phyloP scores from a whole-genome alignment of 768 basidiomycete genomes.

The Lentinula guzmanii region DNA sequence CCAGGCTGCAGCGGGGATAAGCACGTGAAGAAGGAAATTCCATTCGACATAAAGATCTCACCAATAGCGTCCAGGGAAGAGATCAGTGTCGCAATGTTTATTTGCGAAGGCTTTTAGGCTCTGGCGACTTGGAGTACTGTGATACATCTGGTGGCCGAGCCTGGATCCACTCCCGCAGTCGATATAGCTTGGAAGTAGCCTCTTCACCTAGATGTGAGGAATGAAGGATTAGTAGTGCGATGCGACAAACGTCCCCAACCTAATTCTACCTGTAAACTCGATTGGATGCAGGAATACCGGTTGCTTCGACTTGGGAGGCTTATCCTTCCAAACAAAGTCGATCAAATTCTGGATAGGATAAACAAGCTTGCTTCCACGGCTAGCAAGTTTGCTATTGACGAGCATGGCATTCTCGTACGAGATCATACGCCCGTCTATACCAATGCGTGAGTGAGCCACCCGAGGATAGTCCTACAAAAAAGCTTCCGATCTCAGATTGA shows the following conservation, averaged over 20 bases:
- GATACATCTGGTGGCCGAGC: constrained; percentile 52
- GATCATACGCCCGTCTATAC: constrained; percentile 82
- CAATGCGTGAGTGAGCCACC: constrained; percentile 39
- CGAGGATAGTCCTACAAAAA: constrained; percentile 20
- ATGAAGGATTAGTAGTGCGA: constrained; percentile 3
- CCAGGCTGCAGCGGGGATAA: constrained; percentile 50
- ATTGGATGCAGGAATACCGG: constrained; percentile 64
- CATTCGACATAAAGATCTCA: constrained; percentile 22
- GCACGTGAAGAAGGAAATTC: neutral
- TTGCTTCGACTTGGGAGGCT: constrained; percentile 62
- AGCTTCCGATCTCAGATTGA: too few species aligned
- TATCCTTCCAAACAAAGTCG: constrained; percentile 76
- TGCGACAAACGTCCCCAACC: neutral
- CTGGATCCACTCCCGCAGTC: constrained; percentile 66
- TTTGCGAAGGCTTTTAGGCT: constrained; percentile 53
- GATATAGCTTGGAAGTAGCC: constrained; percentile 59
- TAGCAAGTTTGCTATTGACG: constrained; percentile 49
- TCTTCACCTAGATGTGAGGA: constrained; percentile 37
- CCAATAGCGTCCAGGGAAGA: constrained; percentile 69
- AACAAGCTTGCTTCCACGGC: constrained; percentile 59
- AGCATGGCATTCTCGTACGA: constrained; percentile 63
- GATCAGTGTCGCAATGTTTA: constrained; percentile 60
- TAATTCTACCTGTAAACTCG: constrained; percentile 54
- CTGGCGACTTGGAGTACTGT: constrained; percentile 53
- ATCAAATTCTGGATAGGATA: constrained; percentile 82